Evolutionary conservation across 495 filamentous ascomycete species (phyloP).

Genomic region (Hypoxylon subgilvum): DNA sequence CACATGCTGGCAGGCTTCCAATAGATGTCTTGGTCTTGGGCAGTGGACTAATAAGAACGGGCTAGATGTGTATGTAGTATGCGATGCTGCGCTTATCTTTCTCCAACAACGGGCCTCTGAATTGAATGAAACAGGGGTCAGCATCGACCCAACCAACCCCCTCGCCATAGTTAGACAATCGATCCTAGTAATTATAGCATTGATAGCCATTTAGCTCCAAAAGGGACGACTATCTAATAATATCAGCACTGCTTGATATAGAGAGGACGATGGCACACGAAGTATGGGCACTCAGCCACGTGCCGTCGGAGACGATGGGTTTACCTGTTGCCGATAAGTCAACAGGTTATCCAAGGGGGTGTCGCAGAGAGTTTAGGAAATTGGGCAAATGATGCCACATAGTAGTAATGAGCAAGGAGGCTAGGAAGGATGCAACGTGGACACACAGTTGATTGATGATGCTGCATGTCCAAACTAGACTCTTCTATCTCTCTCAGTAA

Average conservation of each 20-base stretch:
- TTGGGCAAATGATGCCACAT: slow-evolving; percentile 23
- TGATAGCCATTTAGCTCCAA: slow-evolving; percentile 33
- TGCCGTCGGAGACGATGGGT: no score
- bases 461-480: slow-evolving; percentile 33
- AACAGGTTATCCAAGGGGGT: no score
- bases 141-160: slow-evolving; percentile 17
- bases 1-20: no score
- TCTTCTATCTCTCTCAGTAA: slow-evolving; percentile 26
- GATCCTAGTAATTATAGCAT: slow-evolving; percentile 33
- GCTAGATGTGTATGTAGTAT: not conserved
- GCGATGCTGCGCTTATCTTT: slow-evolving; percentile 25
- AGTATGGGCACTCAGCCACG: not conserved
- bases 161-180: slow-evolving; percentile 23
- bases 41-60: not conserved
- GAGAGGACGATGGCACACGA: no score
- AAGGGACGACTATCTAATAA: no score
- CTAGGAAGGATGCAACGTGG: slow-evolving; percentile 32
- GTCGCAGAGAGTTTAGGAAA: slow-evolving; percentile 23
- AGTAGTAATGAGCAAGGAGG: slow-evolving; percentile 12
- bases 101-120: not conserved
- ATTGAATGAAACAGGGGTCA: slow-evolving; percentile 23
- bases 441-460: slow-evolving; percentile 14
- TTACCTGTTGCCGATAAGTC: no score
- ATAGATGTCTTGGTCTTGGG: not conserved
- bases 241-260: slow-evolving; percentile 26